Evolutionary conservation across 2,329 filamentous ascomycete species (phyloP).

Genomic region (Penicillium sp.): DNA sequence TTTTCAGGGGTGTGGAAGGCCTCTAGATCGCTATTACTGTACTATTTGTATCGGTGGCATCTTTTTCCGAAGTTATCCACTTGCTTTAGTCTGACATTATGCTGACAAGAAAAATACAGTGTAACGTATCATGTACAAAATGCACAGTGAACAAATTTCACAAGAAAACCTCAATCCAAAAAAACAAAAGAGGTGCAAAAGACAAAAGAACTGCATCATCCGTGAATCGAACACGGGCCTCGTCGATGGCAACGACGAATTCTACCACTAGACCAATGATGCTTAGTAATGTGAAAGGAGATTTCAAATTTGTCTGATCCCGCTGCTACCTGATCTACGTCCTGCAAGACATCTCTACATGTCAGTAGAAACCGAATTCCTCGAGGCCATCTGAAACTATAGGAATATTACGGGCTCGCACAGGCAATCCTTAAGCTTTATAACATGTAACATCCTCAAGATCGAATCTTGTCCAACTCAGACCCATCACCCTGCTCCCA

Average conservation of each 20-base stretch:
- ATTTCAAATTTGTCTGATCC: background rate
- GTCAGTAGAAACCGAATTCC: background rate
- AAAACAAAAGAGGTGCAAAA: too few species aligned
- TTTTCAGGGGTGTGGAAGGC: background rate
- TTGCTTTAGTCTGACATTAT: background rate
- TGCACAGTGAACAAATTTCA: background rate
- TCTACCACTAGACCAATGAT: conserved; percentile 49
- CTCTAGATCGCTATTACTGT: background rate
- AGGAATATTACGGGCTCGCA: background rate
- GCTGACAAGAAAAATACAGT: background rate
- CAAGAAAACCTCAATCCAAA: background rate
- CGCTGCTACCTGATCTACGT: background rate
- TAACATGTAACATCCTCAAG: background rate
- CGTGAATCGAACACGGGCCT: conserved; percentile 50
- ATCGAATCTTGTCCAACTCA: background rate
- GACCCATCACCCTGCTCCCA: background rate
- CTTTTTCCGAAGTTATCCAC: background rate
- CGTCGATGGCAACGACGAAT: conserved; percentile 49
- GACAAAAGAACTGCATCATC: conserved; percentile 31
- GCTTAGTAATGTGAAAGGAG: conserved; percentile 17
- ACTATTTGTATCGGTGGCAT: background rate
- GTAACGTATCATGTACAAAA: background rate
- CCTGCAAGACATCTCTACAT: background rate
- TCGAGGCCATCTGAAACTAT: background rate
- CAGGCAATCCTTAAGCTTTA: background rate